phyloP scores from a whole-genome alignment of 148 eudicot species.

The Linanthus parryae region DNA sequence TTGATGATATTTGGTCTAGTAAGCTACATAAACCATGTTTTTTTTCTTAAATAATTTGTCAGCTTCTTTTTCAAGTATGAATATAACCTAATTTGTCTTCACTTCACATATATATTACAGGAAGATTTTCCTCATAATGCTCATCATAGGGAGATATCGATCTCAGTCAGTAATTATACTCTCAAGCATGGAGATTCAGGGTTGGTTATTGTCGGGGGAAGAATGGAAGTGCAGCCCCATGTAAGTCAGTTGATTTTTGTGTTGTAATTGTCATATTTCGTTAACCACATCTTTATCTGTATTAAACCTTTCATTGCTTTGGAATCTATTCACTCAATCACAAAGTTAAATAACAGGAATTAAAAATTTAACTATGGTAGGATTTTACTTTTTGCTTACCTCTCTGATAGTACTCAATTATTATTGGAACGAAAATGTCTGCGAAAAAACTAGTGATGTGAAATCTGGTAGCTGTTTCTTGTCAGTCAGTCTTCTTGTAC shows the following conservation, averaged over 20 bases:
- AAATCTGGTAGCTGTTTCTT: too few relatives aligned
- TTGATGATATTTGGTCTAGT: not conserved
- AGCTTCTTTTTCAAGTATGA: not conserved
- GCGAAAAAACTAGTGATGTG: too few relatives aligned
- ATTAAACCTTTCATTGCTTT: not conserved
- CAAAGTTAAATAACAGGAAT: not conserved
- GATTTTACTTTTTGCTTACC: too few relatives aligned
- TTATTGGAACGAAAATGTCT: too few relatives aligned
- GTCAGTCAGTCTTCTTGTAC: too few relatives aligned
- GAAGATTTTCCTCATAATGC: slow-evolving; percentile 97
- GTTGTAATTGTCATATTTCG: slow-evolving; percentile 5
- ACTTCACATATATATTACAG: slow-evolving; percentile 26
- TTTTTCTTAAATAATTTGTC: too few relatives aligned
- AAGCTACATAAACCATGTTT: not conserved
- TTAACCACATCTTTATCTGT: too few relatives aligned
- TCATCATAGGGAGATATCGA: slow-evolving; percentile 88
- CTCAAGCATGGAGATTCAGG: slow-evolving; percentile 95
- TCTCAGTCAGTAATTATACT: slow-evolving; percentile 85
- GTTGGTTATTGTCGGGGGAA: slow-evolving; percentile 83
- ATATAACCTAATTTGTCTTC: not conserved
- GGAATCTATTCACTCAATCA: not conserved
- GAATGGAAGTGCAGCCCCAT: slow-evolving; percentile 96
- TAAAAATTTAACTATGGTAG: too few relatives aligned
- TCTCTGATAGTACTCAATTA: too few relatives aligned
- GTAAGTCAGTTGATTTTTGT: slow-evolving; percentile 34